Base-by-base conservation (phyloP, 306 rosid species). In the Biancaea sappan region DNA sequence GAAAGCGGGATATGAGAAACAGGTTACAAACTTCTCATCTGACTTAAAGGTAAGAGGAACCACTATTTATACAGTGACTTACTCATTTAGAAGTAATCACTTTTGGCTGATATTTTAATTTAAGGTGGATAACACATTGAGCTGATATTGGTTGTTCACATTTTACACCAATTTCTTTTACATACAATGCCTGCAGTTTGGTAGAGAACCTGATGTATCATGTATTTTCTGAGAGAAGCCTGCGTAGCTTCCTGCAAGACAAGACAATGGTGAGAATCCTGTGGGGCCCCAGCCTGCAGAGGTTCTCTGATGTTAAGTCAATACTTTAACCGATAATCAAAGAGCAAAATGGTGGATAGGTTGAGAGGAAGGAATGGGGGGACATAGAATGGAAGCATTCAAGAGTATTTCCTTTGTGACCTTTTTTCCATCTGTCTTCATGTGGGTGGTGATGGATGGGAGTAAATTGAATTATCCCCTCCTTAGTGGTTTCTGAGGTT, bases 11-110 rank as follows among this genome's bases (percentile, higher is more conserved):
- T 95, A 92, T 62, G 92, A 87, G 84, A 95, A 92, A 74, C 93
- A 82, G 77, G 99, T 95, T 72, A 90, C 99, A 76, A 95, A 95
- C 87, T 95, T 95, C 83, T 95, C 99, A 13, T 80, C 98, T 61
- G 99, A 95, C 50, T 82, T 95, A 68, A 95, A 95, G 97, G 99
- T 95, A 82, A 79, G 88, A 68, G 74, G 48, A 47, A 62, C 66
- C 24, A 46, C 22, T 56, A 57, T 68, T 64, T 66, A 67, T 48
- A 35, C 66, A 69, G 56, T 62, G 80, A 56, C 56, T 60, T 56
- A 28, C 71, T 76, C 24, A 18, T 22, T 48, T n/a, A 24, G 26
- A 77, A 56, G 34, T 53, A 60, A 53, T 63, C 60, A 37, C 52
- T 35, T 47, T 26, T 50, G 46, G 21, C 43, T 63, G 51, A 25